Percentiles rank a stretch among this genome's conserved stretches.
These are phyloP conservation scores for Botryotinia globosa DNA, from an alignment of 2,329 filamentous ascomycete genomes.

Conservation along the genomic window DNA sequence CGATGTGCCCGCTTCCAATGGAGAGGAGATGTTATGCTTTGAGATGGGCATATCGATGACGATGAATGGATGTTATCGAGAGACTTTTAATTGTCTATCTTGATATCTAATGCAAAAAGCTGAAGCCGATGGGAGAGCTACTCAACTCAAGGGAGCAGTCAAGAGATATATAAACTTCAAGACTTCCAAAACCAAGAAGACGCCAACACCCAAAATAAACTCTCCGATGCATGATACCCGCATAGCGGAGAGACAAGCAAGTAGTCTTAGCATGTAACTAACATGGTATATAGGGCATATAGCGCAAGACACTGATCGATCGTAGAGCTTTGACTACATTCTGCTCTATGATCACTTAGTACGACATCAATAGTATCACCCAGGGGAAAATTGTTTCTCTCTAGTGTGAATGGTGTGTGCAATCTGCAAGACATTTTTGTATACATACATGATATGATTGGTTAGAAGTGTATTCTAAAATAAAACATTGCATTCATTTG, in stretches of 20 bases:
- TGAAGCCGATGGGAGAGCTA: slow-evolving; percentile 8
- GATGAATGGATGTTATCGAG: not conserved
- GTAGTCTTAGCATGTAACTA: not conserved
- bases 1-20: slow-evolving; percentile 60
- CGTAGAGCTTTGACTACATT: not conserved
- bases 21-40: slow-evolving; percentile 59
- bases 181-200: not conserved
- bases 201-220: slow-evolving; percentile 11
- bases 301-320: not conserved
- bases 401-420: not conserved
- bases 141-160: not conserved
- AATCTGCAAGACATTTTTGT: not conserved
- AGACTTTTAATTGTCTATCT: not conserved
- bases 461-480: not conserved
- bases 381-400: not conserved
- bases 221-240: slow-evolving; percentile 9
- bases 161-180: slow-evolving; percentile 10
- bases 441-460: not conserved
- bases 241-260: not conserved
- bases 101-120: not conserved
- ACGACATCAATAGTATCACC: not conserved
- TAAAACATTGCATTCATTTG: not conserved
- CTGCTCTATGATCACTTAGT: not conserved
- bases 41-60: slow-evolving; percentile 32
- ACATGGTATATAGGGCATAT: not conserved